Base-by-base conservation (phyloP, 73 alveolate species). In the Paramecium octaurelia region DNA sequence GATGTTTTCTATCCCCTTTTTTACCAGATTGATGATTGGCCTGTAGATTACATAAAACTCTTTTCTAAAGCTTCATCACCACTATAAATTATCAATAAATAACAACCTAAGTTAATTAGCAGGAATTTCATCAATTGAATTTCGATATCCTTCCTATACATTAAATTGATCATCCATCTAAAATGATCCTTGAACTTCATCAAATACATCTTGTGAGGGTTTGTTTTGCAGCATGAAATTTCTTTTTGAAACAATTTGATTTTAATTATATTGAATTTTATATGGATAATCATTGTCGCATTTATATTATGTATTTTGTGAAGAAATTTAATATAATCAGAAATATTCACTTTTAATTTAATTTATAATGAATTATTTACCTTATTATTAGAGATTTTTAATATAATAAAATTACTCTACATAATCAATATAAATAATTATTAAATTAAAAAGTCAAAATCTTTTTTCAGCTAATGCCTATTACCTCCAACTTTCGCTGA, bases 381-480 rank as follows among this genome's bases (percentile, higher is more conserved):
- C 10, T 40, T 40, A 40, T 40, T 8, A 40, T 40, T 40, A 1
- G 10, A 40, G 46, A 38, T 38, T 38, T 1, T 38, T 38, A 38
- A 38, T 38, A 9, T 38, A 38, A 7, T 38, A 40, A 40, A 18
- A 59, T 59, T 59, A 59, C 38, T 23, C 34, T 59, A 59, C 21
- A 16, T 64, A 27, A 64, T 54, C 69, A 54, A 18, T 48, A 54
- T 54, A 54, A 54, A 54, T 54, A 54, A 54, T 54, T 18, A 27
- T 64, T 2, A 24, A 64, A 64, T 64, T 7, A 59, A 64, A 64
- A 64, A 64, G 84, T 80, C 91, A 80, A 80, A 80, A 80, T 80
- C 91, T 80, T 46, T 80, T 80, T 80, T 80, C 91, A 42, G 91
- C 91, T 44, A 80, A 48, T 24, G 91, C 91, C 24, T 80, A 35